phyloP scores from a whole-genome alignment of 805 yeast species.

The Schizosaccharomyces osmophilus region DNA sequence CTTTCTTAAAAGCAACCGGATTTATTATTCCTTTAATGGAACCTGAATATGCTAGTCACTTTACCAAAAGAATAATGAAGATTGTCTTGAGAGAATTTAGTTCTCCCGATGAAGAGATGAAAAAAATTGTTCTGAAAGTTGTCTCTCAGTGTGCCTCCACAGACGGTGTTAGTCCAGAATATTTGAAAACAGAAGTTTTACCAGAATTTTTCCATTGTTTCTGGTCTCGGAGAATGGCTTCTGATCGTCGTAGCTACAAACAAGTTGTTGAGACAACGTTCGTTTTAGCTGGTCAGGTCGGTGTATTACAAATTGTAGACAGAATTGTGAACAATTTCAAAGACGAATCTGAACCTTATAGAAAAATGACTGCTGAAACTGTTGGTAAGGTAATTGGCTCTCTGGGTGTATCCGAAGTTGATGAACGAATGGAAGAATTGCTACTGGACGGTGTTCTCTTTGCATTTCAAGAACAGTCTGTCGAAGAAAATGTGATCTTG shows the following conservation, averaged over 20 bases:
- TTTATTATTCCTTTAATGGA: constrained; percentile 68
- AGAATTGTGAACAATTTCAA: constrained; percentile 33
- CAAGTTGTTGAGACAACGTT: constrained; percentile 52
- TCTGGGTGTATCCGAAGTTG: constrained; percentile 34
- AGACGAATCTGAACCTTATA: constrained; percentile 60
- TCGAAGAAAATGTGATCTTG: constrained; percentile 30
- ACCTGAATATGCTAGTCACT: constrained; percentile 53
- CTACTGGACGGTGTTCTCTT: constrained; percentile 58
- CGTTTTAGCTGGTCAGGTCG: constrained; percentile 40
- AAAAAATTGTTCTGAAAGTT: constrained; percentile 41
- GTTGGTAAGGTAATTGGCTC: constrained; percentile 28
- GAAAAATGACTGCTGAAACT: constrained; percentile 58
- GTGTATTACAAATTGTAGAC: constrained; percentile 35
- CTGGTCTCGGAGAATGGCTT: constrained; percentile 65
- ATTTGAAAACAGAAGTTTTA: constrained; percentile 27
- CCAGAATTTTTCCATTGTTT: constrained; percentile 42
- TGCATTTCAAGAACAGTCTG: constrained; percentile 59
- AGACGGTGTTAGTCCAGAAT: constrained; percentile 26
- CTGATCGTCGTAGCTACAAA: constrained; percentile 23
- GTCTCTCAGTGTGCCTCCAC: constrained; percentile 41
- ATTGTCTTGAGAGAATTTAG: constrained; percentile 46
- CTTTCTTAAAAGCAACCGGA: constrained; percentile 56
- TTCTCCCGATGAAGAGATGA: constrained; percentile 77
- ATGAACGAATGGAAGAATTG: constrained; percentile 33
- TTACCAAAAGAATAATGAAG: constrained; percentile 47